Base-by-base conservation (phyloP, 2,329 filamentous ascomycete species). In the Aspergillus ochraceoroseus region DNA sequence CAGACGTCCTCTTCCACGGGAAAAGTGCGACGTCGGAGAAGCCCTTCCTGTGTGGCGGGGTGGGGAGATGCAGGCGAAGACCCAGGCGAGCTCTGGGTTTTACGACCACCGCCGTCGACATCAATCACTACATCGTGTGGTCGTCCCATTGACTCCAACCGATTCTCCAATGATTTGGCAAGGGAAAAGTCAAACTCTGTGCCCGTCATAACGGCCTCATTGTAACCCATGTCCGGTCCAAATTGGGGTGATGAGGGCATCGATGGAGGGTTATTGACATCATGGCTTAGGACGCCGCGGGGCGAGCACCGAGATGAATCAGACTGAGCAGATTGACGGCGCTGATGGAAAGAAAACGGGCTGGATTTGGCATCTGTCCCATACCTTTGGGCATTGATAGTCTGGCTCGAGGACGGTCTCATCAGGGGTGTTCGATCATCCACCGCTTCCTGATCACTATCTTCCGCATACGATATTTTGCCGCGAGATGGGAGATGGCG, bases 1-100 rank as follows among this genome's bases (percentile, higher is more conserved):
- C 92, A 95, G 0, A 96, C 89, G 65, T 96, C 92, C 50, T 85
- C 85, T 55, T 92, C 80, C 0, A 82, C 85, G 7, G 82, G 74
- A 8, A 83, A 63, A 4, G 77, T 81, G 41, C 75, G 73, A 25
- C 82, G 74, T 58, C 63, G 71, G 47, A 53, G 67, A 46, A 59
- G 61, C 53, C 44, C 59, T 47, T 56, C 62, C 54, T 54, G 53
- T 44, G 68, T 55, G 13, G 63, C 61, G 26, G 62, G 54, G 9
- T 59, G 53, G 8, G 62, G 64, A 19, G 63, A 72, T 38, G 57
- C 52, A 3, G 70, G 66, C 3, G 67, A 62, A 12, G 64, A 67
- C n/a, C 58, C 56, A 1, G 52, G 54, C 1, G 57, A 56, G 17
- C 46, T 37, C 18, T 46, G 49, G n/a, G 47, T 33, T 28, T 51